Evolutionary conservation across 2,329 filamentous ascomycete species (phyloP), one percentile per base, ranked within the genome.

Genomic region (Neopestalotiopsis sp.): DNA sequence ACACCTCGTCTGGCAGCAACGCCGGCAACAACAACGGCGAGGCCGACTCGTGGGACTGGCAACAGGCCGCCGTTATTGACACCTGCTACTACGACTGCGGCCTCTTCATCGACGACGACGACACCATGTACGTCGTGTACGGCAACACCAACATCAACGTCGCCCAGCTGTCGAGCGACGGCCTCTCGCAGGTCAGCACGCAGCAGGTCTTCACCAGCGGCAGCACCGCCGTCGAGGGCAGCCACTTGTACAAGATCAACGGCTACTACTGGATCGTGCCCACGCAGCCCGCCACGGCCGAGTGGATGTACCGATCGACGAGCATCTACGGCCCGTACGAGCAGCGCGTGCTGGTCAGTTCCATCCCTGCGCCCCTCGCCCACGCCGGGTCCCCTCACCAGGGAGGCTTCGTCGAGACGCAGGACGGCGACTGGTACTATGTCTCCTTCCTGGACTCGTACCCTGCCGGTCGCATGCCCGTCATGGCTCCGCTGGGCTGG

Each of bases 81-180:
- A 80, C 74, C 1, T 90, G 87, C 75, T 88, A 87, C 73, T 90
- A 90, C 72, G 88, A 90, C 74, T 82, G 80, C 17, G 87, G 88
- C 0, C 75, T 90, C 0, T 74, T 90, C 7, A 82, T 90, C 42
- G 88, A 90, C 65, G 85, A 88, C 32, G 83, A 89, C 56, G 88
- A 89, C 68, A 86, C 82, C 1, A 85, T 89, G 81, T 90, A 89
- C 66, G 83, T 90, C 0, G 85, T 82, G 0, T 88, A 88, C 72
- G 88, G 87, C 6, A 84, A 81, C 66, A 82, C 77, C 0, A 78
- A 84, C 2, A 81, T 90, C 66, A 78, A 70, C 6, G 82, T 90
- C 0, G 84, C 88, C 1, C 82, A 88, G 73, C 80, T 90, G 2
- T 82, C 82, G 12, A 69, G 76, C 0, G 84, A 89, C 69, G 82